phyloP scores from a whole-genome alignment of 169 alveolate species.

The Plasmodium inui region DNA sequence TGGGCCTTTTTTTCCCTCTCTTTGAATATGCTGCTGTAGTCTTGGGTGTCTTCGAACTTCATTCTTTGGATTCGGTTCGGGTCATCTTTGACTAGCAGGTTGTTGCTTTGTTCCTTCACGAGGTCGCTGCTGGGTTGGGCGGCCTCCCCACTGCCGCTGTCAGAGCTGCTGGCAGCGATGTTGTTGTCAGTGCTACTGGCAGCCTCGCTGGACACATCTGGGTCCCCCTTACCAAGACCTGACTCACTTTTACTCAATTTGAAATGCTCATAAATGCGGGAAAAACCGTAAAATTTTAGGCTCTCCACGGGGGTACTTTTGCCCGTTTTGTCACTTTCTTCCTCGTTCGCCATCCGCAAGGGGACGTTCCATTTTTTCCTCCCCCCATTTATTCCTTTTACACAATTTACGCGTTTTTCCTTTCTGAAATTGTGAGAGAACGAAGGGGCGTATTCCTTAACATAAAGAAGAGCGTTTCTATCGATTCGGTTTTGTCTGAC shows the following conservation, averaged over 20 bases:
- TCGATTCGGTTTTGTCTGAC: conserved; percentile 2
- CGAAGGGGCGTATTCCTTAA: conserved; percentile 13
- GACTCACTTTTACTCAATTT: conserved; percentile 3
- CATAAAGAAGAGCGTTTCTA: conserved; percentile 2
- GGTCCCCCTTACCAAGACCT: background rate
- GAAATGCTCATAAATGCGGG: conserved; percentile 52
- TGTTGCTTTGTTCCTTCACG: conserved; percentile 7
- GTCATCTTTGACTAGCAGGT: conserved; percentile 53
- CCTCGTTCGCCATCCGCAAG: conserved; percentile 11
- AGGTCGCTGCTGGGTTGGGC: conserved; percentile 12
- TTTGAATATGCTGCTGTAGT: conserved; percentile 52
- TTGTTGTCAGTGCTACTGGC: background rate
- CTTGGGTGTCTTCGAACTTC: conserved; percentile 33
- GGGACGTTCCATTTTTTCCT: conserved; percentile 11
- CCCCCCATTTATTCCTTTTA: conserved; percentile 4
- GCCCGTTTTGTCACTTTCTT: background rate
- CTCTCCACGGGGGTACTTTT: conserved; percentile 8
- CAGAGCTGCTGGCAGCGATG: background rate
- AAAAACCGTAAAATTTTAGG: conserved; percentile 39
- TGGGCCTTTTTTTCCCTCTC: conserved; percentile 57
- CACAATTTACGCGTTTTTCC: conserved; percentile 2
- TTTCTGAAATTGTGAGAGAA: conserved; percentile 3
- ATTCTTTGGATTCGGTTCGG: conserved; percentile 68
- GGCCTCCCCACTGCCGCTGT: background rate
- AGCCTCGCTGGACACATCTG: background rate